Evolutionary conservation across 2,329 filamentous ascomycete species (phyloP), one percentile per base, ranked within the genome.

Genomic region (Trichoderma simmonsii): DNA sequence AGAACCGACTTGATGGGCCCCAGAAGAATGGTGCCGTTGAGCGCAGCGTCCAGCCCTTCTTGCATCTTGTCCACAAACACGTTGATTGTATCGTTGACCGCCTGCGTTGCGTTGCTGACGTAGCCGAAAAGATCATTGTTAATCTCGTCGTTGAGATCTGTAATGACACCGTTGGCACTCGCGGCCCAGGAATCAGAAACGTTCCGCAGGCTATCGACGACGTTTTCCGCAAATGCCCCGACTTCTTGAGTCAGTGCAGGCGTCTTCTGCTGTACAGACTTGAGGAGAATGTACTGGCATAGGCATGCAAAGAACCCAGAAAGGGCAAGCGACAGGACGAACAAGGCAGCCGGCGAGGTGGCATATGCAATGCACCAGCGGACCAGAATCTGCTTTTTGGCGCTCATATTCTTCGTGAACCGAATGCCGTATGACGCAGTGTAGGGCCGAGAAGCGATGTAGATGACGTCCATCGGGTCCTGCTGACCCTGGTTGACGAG

Each of bases 361-460:
- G 90, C 91, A 79, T 98, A 98, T 9, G 95, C 93, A 74, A 96
- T 85, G 67, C 90, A 89, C 94, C 95, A 98, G 73, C 95, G 90
- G 11, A 90, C 86, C 56, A 97, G 86, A 60, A 93, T 88, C 80
- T 94, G 91, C 66, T 89, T 87, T 75, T 91, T 83, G 81, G 88
- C 81, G 68, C 87, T 88, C 82, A 95, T 90, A 72, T 85, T 86
- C 66, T 87, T 87, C 7, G 92, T 89, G 24, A 93, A 76, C 81
- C 88, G 91, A 79, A 97, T 87, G 54, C 95, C 95, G 32, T 87
- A 83, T 2, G 86, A 86, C 1, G 93, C 89, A 1, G 94, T 93
- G 76, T 91, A 89, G 1, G 95, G 94, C 26, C 94, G 89, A 39
- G 93, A 95, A 36, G 92, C 90, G 75, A 98, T 92, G 82, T 98